These are phyloP conservation scores for Clohesyomyces aquaticus DNA, from an alignment of 495 filamentous ascomycete genomes.

Conservation along the genomic window DNA sequence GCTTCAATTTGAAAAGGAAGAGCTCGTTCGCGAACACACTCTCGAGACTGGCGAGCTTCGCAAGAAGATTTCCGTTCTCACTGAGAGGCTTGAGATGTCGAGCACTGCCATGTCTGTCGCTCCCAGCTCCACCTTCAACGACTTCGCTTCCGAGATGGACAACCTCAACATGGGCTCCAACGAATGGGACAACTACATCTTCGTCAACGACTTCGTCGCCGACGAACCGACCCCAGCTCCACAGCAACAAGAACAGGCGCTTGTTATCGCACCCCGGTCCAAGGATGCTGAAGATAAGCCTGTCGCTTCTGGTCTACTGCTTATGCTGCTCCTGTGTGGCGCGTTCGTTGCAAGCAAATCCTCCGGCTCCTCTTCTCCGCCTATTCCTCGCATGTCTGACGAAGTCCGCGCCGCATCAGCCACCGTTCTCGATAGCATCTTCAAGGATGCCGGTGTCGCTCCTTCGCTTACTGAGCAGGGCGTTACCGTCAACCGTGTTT, in stretches of 20 bases:
- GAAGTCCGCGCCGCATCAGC: constrained; percentile 92
- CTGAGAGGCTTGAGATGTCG: constrained; percentile 81
- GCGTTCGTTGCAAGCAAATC: constrained; percentile 93
- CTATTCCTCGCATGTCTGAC: constrained; percentile 84
- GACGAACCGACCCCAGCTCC: constrained; percentile 53
- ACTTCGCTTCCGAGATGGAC: constrained; percentile 80
- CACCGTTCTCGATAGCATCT: constrained; percentile 82
- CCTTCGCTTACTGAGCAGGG: constrained; percentile 34
- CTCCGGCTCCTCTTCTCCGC: constrained; percentile 58
- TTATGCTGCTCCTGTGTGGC: constrained; percentile 89
- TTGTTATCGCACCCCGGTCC: constrained; percentile 61
- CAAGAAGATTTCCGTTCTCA: constrained; percentile 90
- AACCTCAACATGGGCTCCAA: constrained; percentile 74
- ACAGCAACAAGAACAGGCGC: constrained; percentile 45
- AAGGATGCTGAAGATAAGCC: constrained; percentile 55
- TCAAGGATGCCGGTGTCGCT: constrained; percentile 64
- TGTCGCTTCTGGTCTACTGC: constrained; percentile 47
- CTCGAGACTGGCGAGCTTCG: constrained; percentile 92
- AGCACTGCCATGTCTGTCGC: constrained; percentile 62
- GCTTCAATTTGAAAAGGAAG: constrained; percentile 85
- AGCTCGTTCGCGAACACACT: constrained; percentile 85
- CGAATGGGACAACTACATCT: constrained; percentile 79
- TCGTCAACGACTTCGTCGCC: constrained; percentile 63
- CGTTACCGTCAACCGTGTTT: constrained; percentile 44
- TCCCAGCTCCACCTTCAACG: constrained; percentile 63